Percentiles rank a stretch among this genome's conserved stretches.
Conservation (phyloP, 2,329 filamentous ascomycete genomes). For the Paracorniculantispora psalliotae region DNA sequence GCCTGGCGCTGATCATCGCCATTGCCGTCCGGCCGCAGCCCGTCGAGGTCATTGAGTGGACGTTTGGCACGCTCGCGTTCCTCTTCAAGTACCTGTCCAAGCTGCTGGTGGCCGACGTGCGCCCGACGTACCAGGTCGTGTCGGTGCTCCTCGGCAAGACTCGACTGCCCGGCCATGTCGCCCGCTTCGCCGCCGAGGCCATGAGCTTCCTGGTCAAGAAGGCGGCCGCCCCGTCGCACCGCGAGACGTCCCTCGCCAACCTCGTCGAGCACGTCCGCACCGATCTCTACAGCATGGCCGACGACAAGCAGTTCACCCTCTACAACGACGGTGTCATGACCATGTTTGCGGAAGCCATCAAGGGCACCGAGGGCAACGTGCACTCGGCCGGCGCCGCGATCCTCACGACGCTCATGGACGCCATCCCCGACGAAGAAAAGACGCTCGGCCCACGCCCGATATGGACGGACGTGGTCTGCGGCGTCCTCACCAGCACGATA, state of each 20-base stretch:
- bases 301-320: slow-evolving; percentile 55
- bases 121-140: slow-evolving; percentile 79
- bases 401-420: slow-evolving; percentile 46
- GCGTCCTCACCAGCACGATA: slow-evolving; percentile 73
- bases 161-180: slow-evolving; percentile 78
- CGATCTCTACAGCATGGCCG: slow-evolving; percentile 55
- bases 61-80: slow-evolving; percentile 89
- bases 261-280: slow-evolving; percentile 69
- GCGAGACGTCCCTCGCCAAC: slow-evolving; percentile 64
- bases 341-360: slow-evolving; percentile 79
- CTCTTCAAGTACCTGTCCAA: slow-evolving; percentile 95
- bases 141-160: slow-evolving; percentile 78
- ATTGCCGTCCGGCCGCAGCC: slow-evolving; percentile 74
- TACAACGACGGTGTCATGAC: slow-evolving; percentile 89
- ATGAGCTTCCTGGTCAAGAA: slow-evolving; percentile 92
- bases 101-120: slow-evolving; percentile 76
- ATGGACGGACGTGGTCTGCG: slow-evolving; percentile 65
- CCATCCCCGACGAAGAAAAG: slow-evolving; percentile 47
- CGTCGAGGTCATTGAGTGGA: slow-evolving; percentile 94
- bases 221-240: slow-evolving; percentile 70
- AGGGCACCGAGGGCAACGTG: slow-evolving; percentile 54
- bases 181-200: slow-evolving; percentile 88
- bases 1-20: slow-evolving; percentile 69
- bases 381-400: slow-evolving; percentile 56
- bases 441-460: slow-evolving; percentile 40